Percentiles rank a stretch among this genome's conserved stretches.
Conservation (phyloP, 306 rosid genomes). For the Datisca glomerata region DNA sequence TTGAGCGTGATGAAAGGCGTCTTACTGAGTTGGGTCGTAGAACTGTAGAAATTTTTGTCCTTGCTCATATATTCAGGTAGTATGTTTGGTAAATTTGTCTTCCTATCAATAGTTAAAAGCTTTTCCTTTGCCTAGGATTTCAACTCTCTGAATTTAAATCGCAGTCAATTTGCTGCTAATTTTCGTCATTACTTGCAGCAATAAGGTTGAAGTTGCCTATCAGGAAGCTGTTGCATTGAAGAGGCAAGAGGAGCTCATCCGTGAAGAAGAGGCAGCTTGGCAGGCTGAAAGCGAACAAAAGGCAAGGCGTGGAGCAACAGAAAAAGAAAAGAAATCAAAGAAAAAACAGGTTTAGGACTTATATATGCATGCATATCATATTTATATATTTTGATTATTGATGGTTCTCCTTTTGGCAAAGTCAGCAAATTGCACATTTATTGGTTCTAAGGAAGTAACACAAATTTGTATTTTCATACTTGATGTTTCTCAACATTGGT, state of each 20-base stretch:
- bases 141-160: no score
- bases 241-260: conserved; percentile 99
- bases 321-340: conserved; percentile 85
- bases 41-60: conserved; percentile 97
- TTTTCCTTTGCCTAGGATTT: background rate
- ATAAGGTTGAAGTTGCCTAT: conserved; percentile 91
- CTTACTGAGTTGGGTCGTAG: conserved; percentile 96
- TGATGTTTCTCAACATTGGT: no score
- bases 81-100: background rate
- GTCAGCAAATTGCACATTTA: no score
- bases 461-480: no score
- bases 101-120: background rate
- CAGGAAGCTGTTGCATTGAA: conserved; percentile 97
- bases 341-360: conserved; percentile 96
- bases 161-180: background rate
- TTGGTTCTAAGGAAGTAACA: no score
- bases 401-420: no score
- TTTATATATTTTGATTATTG: no score
- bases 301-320: conserved; percentile 65
- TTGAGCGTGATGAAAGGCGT: conserved; percentile 92
- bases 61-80: conserved; percentile 90
- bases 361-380: no score
- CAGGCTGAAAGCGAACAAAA: conserved; percentile 84
- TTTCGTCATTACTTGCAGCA: conserved; percentile 48
- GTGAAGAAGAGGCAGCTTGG: conserved; percentile 99